Evolutionary conservation across 1,284 basidiomycete genomes (phyloP), one percentile per base, ranked within the genome.

Genomic region (Sanghuangporus baumii): DNA sequence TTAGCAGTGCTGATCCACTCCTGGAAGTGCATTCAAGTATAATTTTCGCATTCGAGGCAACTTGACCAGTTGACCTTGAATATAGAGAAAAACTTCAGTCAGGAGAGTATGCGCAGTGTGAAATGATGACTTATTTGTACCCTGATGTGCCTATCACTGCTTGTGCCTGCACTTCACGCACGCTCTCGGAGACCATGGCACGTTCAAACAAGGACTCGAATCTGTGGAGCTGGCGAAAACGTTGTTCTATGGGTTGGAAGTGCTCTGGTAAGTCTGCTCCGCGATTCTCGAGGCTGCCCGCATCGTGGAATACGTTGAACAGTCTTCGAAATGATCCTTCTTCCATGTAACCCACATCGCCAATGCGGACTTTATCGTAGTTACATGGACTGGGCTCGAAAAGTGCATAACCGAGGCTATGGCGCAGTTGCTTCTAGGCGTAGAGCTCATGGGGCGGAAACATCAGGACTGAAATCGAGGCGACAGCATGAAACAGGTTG

Each of bases 311-410:
- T 7, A 47, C 47, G 23, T 62, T 57, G 46, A 62, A 57, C 1
- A 55, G 55, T 20, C 46, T 48, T 6, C 20, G 11, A 34, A 62
- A 62, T 31, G 40, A 50, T 18, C 60, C 60, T 12, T 43, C 20
- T 36, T 9, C 34, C 23, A 60, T 26, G 23, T 59, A 59, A 16
- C 57, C 57, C 2, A 59, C 57, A 46, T 59, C 57, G 31, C 57
- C 46, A 26, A 60, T 31, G 12, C 58, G 58, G 37, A 60, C 58
- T n/a, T 18, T 26, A 47, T 60, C 50, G 48, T 60, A 51, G 16
- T 20, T 36, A 40, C 40, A 51, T 8, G 58, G 47, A 38, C 52
- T 34, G 11, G 58, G 58, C 4, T 60, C 36, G 23, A 52, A 60
- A 31, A 60, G 23, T 2, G 58, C 58, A 20, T 60, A 60, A 3